Evolutionary conservation across 2,329 filamentous ascomycete species (phyloP).

Genomic region (Aaosphaeria arxii): DNA sequence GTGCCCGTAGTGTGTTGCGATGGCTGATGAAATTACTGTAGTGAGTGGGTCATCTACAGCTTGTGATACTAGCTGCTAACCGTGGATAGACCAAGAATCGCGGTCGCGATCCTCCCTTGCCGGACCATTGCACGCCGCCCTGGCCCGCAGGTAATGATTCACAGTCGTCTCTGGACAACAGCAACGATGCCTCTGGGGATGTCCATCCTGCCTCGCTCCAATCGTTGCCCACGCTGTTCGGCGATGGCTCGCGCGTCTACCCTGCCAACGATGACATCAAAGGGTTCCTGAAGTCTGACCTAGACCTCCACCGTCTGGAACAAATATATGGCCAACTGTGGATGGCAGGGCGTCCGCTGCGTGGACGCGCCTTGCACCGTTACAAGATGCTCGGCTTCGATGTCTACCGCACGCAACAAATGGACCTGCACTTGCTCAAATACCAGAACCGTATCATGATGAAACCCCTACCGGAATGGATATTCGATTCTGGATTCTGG

Average conservation of each 20-base stretch:
- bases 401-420: conserved; percentile 29
- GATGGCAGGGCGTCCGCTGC: conserved; percentile 37
- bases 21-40: no score
- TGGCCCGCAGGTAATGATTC: no score
- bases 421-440: conserved; percentile 35
- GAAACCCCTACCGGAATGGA: conserved; percentile 33
- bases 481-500: conserved; percentile 31
- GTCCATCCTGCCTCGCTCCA: conserved; percentile 20
- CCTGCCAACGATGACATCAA: conserved; percentile 23
- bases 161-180: no score
- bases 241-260: conserved; percentile 12
- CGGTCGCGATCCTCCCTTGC: no score
- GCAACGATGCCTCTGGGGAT: no score
- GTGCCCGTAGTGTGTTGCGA: no score
- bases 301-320: conserved; percentile 30
- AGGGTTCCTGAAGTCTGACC: conserved; percentile 23
- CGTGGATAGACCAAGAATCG: no score
- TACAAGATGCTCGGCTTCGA: conserved; percentile 35
- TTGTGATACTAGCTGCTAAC: no score
- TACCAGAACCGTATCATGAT: conserved; percentile 28
- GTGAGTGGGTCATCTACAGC: no score
- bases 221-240: conserved; percentile 33
- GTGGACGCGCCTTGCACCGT: conserved; percentile 31
- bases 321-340: conserved; percentile 32
- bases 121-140: no score